Conservation (phyloP, 1,139 yeast species). For the Maudiozyma humilis region DNA sequence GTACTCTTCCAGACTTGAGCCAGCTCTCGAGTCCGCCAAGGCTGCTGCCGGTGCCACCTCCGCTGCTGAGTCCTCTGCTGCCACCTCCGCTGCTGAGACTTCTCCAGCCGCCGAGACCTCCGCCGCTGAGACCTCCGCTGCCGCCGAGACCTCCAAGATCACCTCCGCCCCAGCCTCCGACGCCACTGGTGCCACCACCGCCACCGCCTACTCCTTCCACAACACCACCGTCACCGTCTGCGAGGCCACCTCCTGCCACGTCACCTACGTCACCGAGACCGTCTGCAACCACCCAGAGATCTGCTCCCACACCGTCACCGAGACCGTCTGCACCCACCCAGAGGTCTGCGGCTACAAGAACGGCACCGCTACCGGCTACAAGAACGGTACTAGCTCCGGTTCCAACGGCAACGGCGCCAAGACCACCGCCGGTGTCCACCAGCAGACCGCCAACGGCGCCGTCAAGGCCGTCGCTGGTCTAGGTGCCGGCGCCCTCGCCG, state of each 20-base stretch:
- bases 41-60: slow-evolving; percentile 9
- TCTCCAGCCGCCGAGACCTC: slow-evolving; percentile 12
- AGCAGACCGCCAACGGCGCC: slow-evolving; percentile 10
- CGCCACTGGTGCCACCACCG: slow-evolving; percentile 3
- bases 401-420: slow-evolving; percentile 1
- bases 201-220: slow-evolving; percentile 3
- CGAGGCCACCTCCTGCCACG: slow-evolving; percentile 5
- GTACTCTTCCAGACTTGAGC: slow-evolving; percentile 34
- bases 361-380: neutral
- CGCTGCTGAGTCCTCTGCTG: slow-evolving; percentile 7
- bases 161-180: slow-evolving; percentile 1
- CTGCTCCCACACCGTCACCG: slow-evolving; percentile 2
- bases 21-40: slow-evolving; percentile 11
- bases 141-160: slow-evolving; percentile 10
- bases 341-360: slow-evolving; percentile 5
- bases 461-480: slow-evolving; percentile 11
- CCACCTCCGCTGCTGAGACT: slow-evolving; percentile 16
- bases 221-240: slow-evolving; percentile 6
- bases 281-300: slow-evolving; percentile 5
- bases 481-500: slow-evolving; percentile 12
- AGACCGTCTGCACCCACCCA: slow-evolving; percentile 4
- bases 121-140: slow-evolving; percentile 21
- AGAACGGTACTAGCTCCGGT: neutral
- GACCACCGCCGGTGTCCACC: slow-evolving; percentile 3
- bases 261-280: slow-evolving; percentile 4